Conservation (phyloP, 352 stramenopile genomes). For the Pelagophyceae sp. region DNA sequence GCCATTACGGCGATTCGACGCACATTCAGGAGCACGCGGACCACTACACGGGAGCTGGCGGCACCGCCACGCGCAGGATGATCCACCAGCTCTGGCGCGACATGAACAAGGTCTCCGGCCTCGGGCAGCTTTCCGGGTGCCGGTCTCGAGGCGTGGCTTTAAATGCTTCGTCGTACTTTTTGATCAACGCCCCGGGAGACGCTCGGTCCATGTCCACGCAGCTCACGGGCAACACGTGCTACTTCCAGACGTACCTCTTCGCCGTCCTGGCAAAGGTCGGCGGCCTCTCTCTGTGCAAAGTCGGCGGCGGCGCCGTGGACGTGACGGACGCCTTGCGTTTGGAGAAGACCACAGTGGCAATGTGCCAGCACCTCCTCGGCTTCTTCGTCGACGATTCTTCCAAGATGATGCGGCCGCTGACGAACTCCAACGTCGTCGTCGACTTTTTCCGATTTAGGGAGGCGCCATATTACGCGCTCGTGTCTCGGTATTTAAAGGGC, state of each 20-base stretch:
- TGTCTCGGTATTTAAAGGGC: constrained; percentile 33
- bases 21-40: constrained; percentile 45
- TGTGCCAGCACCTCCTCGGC: constrained; percentile 37
- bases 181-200: constrained; percentile 29
- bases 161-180: constrained; percentile 36
- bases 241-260: constrained; percentile 47
- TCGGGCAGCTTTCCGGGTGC: background rate
- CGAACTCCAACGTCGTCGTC: constrained; percentile 44
- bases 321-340: constrained; percentile 32
- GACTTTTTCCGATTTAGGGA: constrained; percentile 39
- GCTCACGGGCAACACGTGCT: constrained; percentile 44
- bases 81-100: constrained; percentile 40
- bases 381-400: constrained; percentile 38
- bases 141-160: constrained; percentile 19
- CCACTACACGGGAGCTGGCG: constrained; percentile 31
- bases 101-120: constrained; percentile 31
- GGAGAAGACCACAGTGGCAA: constrained; percentile 33
- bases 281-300: constrained; percentile 33
- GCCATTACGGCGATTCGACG: constrained; percentile 40
- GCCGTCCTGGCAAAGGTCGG: constrained; percentile 40
- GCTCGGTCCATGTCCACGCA: constrained; percentile 35
- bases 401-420: constrained; percentile 36
- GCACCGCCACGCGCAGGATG: constrained; percentile 22
- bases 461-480: constrained; percentile 35
- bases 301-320: constrained; percentile 28